phyloP scores from a whole-genome alignment of 2,329 filamentous ascomycete genomes.

The Penicillium griseofulvum region DNA sequence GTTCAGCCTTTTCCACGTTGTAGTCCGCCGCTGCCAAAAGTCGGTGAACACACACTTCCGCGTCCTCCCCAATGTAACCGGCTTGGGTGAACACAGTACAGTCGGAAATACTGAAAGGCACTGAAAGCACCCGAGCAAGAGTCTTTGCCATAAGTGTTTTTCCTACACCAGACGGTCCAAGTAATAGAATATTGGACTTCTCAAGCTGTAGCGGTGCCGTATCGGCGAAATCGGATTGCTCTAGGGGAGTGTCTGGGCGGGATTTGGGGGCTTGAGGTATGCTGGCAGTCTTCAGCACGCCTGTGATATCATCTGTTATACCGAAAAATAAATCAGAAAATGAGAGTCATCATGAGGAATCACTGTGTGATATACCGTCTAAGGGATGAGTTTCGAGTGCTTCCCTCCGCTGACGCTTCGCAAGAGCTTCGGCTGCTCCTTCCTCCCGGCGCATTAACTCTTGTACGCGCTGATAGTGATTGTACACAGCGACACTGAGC shows the following conservation, averaged over 20 bases:
- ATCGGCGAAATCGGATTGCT: slow-evolving; percentile 50
- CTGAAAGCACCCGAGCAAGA: slow-evolving; percentile 84
- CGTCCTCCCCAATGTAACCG: slow-evolving; percentile 96
- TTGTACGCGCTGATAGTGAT: slow-evolving; percentile 88
- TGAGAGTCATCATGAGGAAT: neutral
- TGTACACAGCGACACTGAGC: slow-evolving; percentile 88
- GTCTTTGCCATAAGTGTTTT: slow-evolving; percentile 94
- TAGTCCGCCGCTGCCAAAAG: slow-evolving; percentile 88
- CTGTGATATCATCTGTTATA: slow-evolving; percentile 58
- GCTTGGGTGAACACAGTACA: slow-evolving; percentile 96
- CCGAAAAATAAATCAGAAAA: slow-evolving; percentile 1
- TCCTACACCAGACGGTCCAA: slow-evolving; percentile 90
- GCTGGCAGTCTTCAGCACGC: slow-evolving; percentile 56
- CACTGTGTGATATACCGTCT: slow-evolving; percentile 59
- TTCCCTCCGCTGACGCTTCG: slow-evolving; percentile 69
- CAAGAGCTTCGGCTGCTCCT: slow-evolving; percentile 71
- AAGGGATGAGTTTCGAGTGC: slow-evolving; percentile 68
- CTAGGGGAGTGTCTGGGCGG: slow-evolving; percentile 22
- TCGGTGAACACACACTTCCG: slow-evolving; percentile 90
- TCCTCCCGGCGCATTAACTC: slow-evolving; percentile 72
- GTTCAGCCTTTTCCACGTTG: slow-evolving; percentile 77
- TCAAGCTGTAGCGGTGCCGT: slow-evolving; percentile 70
- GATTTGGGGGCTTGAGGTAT: slow-evolving; percentile 31
- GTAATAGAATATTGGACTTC: slow-evolving; percentile 88
- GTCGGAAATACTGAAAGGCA: slow-evolving; percentile 92